Base-by-base conservation (phyloP, 805 yeast species). In the Candida orba region DNA sequence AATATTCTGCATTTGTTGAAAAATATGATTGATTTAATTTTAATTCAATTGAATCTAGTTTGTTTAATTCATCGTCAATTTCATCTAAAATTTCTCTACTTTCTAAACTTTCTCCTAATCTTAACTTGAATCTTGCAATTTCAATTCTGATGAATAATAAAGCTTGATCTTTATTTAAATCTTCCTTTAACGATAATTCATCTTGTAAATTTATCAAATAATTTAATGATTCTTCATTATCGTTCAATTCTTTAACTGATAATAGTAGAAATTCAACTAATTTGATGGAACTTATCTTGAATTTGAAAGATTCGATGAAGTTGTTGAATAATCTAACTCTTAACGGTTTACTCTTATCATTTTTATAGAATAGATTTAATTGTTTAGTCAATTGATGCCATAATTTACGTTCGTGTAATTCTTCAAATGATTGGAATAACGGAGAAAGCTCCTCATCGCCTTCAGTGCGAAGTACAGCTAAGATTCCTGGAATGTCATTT, bases 321-420 rank as follows among this genome's bases (percentile, higher is more conserved):
- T 76, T 76, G 45, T 79, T 78, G 63, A 76, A 91, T 42, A 91
- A 65, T 50, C 79, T 77, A 53, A 81, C 62, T 52, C 91, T 76
- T 44, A 86, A 64, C 1, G 75, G 66, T 32, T 62, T 64, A 13
- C 84, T 71, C 24, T 69, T 69, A 8, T 77, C 72, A 44, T 72
- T 69, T 36, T 67, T 68, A 66, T 78, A 91, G 58, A 90, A 75
- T 49, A 72, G 73, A 31, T 67, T 65, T 45, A 93, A 68, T 7
- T 77, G 65, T 48, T 77, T 76, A 3, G 96, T 86, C 59, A 93
- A 74, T 69, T 93, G 98, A 67, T 84, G 95, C 97, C 97, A 93
- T 60, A 91, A 74, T 63, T 88, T 89, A 53, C 95, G 73, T 58
- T 89, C 96, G 66, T 87, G 84, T 45, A 72, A 70, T 55, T 88